These are phyloP conservation scores for Combretum micranthum DNA, from an alignment of 345 rosid genomes.

Conservation along the genomic window DNA sequence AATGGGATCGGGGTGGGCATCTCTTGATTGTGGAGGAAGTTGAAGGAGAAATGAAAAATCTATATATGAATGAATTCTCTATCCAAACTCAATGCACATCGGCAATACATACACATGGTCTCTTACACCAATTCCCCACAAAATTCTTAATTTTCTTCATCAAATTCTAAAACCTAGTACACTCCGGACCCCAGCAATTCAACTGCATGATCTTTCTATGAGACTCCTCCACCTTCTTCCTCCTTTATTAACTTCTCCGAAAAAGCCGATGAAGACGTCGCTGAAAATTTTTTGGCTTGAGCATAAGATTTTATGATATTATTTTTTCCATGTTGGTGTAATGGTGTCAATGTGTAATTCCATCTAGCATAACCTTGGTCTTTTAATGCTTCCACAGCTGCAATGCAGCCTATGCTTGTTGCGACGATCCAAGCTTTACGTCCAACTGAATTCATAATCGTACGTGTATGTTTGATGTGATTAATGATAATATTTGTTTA, in stretches of 20 bases:
- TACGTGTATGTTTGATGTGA: too few species aligned
- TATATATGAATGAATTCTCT: too few species aligned
- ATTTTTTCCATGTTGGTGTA: conserved; percentile 33
- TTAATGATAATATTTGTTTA: too few species aligned
- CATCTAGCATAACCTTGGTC: conserved; percentile 70
- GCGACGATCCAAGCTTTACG: conserved; percentile 45
- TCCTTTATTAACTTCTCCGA: neutral
- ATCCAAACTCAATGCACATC: too few species aligned
- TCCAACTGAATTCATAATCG: neutral
- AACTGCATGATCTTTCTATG: conserved; percentile 27
- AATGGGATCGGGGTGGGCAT: too few species aligned
- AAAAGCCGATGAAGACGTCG: neutral
- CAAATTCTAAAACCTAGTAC: conserved; percentile 27
- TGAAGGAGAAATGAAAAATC: too few species aligned
- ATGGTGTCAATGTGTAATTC: conserved; percentile 44
- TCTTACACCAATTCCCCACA: too few species aligned
- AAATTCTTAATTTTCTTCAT: too few species aligned
- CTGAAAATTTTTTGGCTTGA: conserved; percentile 13
- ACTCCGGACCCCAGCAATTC: conserved; percentile 41
- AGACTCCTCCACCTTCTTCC: conserved; percentile 18
- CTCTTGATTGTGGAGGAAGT: too few species aligned
- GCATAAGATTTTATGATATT: conserved; percentile 19
- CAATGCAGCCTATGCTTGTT: conserved; percentile 49
- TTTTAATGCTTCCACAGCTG: conserved; percentile 58
- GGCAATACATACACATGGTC: too few species aligned